phyloP scores from a whole-genome alignment of 78 protist species.

The Polysphondylium violaceum region DNA sequence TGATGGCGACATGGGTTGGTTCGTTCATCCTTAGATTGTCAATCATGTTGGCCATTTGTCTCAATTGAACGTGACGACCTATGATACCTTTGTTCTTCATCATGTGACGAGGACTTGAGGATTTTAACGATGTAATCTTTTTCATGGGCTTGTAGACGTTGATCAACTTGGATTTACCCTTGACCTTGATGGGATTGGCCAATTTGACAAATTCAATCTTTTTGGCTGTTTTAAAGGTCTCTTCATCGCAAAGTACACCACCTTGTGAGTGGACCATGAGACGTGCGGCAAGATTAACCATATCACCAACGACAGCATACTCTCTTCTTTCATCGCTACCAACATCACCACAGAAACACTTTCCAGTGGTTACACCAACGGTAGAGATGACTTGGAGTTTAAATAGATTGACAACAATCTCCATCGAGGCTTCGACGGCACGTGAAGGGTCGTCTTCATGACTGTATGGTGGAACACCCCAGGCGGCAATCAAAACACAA shows the following conservation, averaged over 20 bases:
- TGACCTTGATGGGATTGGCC: slow-evolving; percentile 74
- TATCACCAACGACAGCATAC: slow-evolving; percentile 85
- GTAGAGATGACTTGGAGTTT: slow-evolving; percentile 42
- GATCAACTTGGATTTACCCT: slow-evolving; percentile 66
- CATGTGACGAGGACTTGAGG: background rate
- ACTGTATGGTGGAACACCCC: slow-evolving; percentile 80
- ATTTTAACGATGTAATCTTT: background rate
- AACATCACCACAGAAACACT: slow-evolving; percentile 88
- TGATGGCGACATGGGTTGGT: slow-evolving; percentile 6
- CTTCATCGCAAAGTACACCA: slow-evolving; percentile 72
- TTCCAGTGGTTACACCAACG: slow-evolving; percentile 92
- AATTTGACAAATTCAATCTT: slow-evolving; percentile 52
- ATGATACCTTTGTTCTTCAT: slow-evolving; percentile 31
- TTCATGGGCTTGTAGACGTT: slow-evolving; percentile 67
- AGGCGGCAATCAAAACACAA: slow-evolving; percentile 86
- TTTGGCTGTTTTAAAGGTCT: slow-evolving; percentile 47
- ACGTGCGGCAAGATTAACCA: slow-evolving; percentile 80
- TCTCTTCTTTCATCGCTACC: slow-evolving; percentile 86
- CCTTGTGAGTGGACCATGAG: slow-evolving; percentile 53
- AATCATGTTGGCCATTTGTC: slow-evolving; percentile 37
- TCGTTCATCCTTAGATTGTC: background rate
- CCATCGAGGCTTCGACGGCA: slow-evolving; percentile 83
- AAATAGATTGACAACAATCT: slow-evolving; percentile 47
- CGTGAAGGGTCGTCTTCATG: slow-evolving; percentile 89
- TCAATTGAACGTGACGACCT: slow-evolving; percentile 44